These are phyloP conservation scores for Ascochyta koolunga DNA, from an alignment of 2,329 filamentous ascomycete species.

Conservation along the genomic window DNA sequence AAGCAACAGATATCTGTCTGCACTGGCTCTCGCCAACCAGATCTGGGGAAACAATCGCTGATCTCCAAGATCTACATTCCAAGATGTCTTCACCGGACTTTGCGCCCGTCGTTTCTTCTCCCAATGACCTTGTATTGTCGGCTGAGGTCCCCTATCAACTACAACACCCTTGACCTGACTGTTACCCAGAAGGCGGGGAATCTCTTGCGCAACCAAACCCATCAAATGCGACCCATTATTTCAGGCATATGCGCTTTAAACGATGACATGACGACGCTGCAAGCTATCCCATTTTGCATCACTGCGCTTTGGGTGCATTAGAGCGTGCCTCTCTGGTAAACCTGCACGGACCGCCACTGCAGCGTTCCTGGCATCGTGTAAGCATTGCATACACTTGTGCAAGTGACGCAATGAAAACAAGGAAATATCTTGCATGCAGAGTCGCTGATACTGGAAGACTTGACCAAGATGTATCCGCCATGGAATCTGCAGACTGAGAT, in stretches of 20 bases:
- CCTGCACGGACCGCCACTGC: neutral
- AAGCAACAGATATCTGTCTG: neutral
- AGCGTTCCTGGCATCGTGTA: neutral
- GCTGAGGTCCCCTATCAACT: neutral
- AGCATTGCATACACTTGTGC: neutral
- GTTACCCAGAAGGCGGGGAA: conserved; percentile 1
- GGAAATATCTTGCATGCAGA: neutral
- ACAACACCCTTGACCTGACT: neutral
- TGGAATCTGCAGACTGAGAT: neutral
- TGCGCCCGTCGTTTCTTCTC: neutral
- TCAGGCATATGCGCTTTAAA: neutral
- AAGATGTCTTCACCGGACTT: neutral
- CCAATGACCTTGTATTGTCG: neutral
- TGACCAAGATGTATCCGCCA: too few relatives aligned
- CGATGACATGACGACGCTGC: neutral
- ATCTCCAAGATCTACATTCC: neutral
- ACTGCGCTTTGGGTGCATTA: neutral
- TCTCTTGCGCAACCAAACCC: neutral
- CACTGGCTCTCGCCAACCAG: neutral
- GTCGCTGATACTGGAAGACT: neutral
- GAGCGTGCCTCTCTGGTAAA: neutral
- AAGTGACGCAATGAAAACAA: neutral
- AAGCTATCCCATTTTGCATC: neutral
- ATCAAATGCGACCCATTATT: neutral
- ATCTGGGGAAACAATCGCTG: neutral